phyloP scores from a whole-genome alignment of 2,329 filamentous ascomycete genomes.

The Monilinia fructigena region DNA sequence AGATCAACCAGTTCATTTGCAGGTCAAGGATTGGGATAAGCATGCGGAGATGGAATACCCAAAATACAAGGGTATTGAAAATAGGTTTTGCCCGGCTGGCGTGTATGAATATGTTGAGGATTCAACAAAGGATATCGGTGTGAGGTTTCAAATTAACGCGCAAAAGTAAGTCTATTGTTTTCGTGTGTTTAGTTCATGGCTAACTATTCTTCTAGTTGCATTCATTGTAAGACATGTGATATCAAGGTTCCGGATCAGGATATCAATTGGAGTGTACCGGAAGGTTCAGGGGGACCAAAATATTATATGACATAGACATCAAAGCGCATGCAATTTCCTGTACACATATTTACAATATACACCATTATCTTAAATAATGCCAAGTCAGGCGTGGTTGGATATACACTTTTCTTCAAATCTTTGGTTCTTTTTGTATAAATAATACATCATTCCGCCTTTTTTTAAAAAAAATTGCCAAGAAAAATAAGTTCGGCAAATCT shows the following conservation, averaged over 20 bases:
- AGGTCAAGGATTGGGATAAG: constrained; percentile 92
- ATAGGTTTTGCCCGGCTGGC: constrained; percentile 92
- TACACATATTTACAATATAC: background rate
- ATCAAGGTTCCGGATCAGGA: constrained; percentile 97
- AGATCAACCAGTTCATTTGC: constrained; percentile 93
- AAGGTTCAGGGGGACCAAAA: constrained; percentile 74
- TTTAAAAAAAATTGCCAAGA: background rate
- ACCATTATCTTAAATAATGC: background rate
- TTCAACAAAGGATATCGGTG: constrained; percentile 77
- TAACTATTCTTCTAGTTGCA: constrained; percentile 64
- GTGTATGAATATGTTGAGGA: constrained; percentile 99
- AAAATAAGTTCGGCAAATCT: background rate
- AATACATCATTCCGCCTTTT: background rate
- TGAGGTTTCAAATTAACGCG: constrained; percentile 95
- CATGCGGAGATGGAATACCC: constrained; percentile 84
- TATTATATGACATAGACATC: constrained; percentile 60
- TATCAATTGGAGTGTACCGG: constrained; percentile 50
- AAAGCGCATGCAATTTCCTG: background rate
- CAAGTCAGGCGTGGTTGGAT: background rate
- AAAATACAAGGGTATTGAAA: constrained; percentile 87
- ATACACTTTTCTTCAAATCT: background rate
- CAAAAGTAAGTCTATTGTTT: constrained; percentile 73
- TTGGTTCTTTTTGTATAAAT: background rate
- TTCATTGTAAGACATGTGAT: constrained; percentile 99
- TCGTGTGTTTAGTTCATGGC: background rate